phyloP scores from a whole-genome alignment of 2,329 filamentous ascomycete species.

The Cytospora paraplurivora region DNA sequence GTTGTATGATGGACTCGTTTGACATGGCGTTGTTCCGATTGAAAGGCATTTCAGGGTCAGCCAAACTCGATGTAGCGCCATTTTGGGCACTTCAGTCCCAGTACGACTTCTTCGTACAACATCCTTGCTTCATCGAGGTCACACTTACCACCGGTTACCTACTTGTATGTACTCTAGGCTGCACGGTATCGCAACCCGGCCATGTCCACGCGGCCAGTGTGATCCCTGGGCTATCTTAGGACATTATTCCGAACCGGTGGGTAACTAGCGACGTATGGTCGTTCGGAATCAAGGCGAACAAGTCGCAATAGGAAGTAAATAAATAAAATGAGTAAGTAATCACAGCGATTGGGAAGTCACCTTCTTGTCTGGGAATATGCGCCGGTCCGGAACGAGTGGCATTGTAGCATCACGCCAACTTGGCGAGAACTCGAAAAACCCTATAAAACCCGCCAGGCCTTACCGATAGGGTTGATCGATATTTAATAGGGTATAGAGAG shows the following conservation, averaged over 20 bases:
- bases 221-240: background rate
- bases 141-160: too few relatives aligned
- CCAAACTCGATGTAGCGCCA: too few relatives aligned
- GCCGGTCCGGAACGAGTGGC: background rate
- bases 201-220: too few relatives aligned
- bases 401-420: background rate
- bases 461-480: background rate
- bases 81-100: too few relatives aligned
- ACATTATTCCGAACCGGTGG: background rate
- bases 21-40: too few relatives aligned
- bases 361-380: slow-evolving; percentile 23
- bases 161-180: too few relatives aligned
- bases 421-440: background rate
- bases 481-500: background rate
- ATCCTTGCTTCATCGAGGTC: too few relatives aligned
- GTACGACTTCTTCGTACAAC: too few relatives aligned
- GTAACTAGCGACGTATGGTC: background rate
- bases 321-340: too few relatives aligned
- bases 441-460: background rate
- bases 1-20: too few relatives aligned
- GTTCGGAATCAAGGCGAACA: background rate
- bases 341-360: slow-evolving; percentile 14
- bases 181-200: too few relatives aligned
- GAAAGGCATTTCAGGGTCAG: too few relatives aligned
- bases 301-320: background rate